Evolutionary conservation across 2,329 filamentous ascomycete genomes (phyloP).

Genomic region (Zalaria obscura): DNA sequence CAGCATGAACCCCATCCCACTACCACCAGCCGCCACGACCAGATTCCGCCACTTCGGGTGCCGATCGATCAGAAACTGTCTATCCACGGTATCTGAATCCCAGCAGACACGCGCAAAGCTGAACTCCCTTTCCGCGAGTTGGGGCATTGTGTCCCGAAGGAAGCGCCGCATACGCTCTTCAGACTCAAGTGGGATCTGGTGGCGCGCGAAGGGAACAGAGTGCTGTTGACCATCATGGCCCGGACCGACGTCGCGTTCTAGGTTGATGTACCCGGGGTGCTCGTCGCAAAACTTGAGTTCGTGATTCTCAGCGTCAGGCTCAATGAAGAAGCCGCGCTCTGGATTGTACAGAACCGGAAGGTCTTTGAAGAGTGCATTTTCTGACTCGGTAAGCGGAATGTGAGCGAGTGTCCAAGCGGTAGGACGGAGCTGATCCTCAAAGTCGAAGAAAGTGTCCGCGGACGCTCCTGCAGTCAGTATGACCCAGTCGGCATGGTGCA

Average conservation of each 20-base stretch:
- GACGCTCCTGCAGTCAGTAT: conserved; percentile 37
- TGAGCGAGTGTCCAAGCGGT: conserved; percentile 41
- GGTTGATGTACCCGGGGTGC: conserved; percentile 42
- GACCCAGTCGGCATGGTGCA: conserved; percentile 27
- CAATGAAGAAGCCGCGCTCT: conserved; percentile 37
- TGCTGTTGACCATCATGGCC: conserved; percentile 12
- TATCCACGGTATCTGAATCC: conserved; percentile 42
- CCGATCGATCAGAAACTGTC: conserved; percentile 36
- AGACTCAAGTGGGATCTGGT: conserved; percentile 33
- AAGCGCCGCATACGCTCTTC: conserved; percentile 34
- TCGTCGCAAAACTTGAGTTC: conserved; percentile 41
- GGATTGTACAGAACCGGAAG: conserved; percentile 36
- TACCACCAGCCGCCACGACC: conserved; percentile 36
- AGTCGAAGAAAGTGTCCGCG: conserved; percentile 32
- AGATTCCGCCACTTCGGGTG: conserved; percentile 31
- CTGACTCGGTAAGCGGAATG: conserved; percentile 32
- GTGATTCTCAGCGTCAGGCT: conserved; percentile 30
- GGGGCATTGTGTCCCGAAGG: conserved; percentile 37
- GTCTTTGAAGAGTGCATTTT: conserved; percentile 30
- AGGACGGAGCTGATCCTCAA: conserved; percentile 37
- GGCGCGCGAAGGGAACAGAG: conserved; percentile 28
- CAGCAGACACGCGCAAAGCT: conserved; percentile 40
- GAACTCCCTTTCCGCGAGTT: conserved; percentile 34
- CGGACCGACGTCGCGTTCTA: conserved; percentile 13
- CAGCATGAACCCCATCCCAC: conserved; percentile 40